Evolutionary conservation across 2,329 filamentous ascomycete species (phyloP), one percentile per base, ranked within the genome.

Genomic region (Thielaviopsis ethacetica): DNA sequence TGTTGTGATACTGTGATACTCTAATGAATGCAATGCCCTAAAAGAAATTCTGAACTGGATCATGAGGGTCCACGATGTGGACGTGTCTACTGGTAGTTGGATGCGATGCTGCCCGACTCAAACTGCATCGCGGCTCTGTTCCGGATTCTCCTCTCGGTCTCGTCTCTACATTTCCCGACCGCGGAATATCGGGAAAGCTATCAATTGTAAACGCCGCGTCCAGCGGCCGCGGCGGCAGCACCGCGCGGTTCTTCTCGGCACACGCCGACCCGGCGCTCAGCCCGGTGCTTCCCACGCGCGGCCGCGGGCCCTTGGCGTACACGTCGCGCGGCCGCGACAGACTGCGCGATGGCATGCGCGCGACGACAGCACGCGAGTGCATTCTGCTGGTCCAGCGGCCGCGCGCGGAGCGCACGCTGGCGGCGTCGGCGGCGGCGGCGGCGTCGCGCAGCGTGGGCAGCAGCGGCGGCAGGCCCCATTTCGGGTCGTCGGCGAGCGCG

Each of bases 361-460:
- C 53, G 22, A 61, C 56, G 5, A 61, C 56, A 5, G 53, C 51
- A n/a, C 59, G 59, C 34, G 56, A 58, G 24, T 58, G 49, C 59
- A 61, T 61, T 1, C 59, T 52, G 24, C 52, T 59, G 13, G 56
- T 59, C 59, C 59, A 61, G 30, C 57, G 57, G 53, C 22, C 47
- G 26, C 52, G 30, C 6, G 21, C 38, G 4, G 47, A 56, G 9
- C 54, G 19, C 3, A 44, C 52, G 19, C 44, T 55, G 56, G 56
- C 58, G 47, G 56, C 27, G 24, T 61, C 15, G 49, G 52, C 21
- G 50, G 34, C 0, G 59, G 59, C 15, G 49, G 52, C 21, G 50
- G 34, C 44, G 24, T 57, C 12, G 21, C 27, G 52, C 26, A 21
- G 26, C 17, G 34, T 56, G 47, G 24, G 53, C 53, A 47, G 47